phyloP scores from a whole-genome alignment of 495 filamentous ascomycete species.

The Neurospora sp. region DNA sequence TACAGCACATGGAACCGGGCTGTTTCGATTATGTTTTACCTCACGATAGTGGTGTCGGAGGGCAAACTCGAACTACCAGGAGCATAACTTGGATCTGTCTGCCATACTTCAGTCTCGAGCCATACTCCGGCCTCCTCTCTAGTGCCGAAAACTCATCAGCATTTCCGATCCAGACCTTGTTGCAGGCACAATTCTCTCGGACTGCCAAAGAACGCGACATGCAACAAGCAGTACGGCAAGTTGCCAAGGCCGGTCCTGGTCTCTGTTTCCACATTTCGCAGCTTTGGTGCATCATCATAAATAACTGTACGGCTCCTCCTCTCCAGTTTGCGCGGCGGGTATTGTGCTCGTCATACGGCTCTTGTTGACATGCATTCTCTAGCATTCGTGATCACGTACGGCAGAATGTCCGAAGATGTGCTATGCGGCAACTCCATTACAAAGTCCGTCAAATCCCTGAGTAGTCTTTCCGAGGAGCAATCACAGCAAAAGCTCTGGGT shows the following conservation, averaged over 20 bases:
- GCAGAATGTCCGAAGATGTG: constrained; percentile 10
- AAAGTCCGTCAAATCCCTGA: not conserved
- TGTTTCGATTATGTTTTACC: constrained; percentile 17
- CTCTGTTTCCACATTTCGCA: constrained; percentile 32
- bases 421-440: constrained; percentile 11
- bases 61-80: constrained; percentile 6
- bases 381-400: constrained; percentile 21
- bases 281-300: constrained; percentile 27
- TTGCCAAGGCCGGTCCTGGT: constrained; percentile 11
- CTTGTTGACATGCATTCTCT: not conserved
- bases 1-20: constrained; percentile 22
- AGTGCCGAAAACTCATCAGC: constrained; percentile 13
- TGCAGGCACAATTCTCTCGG: constrained; percentile 26
- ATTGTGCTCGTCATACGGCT: not conserved
- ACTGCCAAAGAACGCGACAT: constrained; percentile 24
- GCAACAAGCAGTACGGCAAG: constrained; percentile 29
- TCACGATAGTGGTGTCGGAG: constrained; percentile 10
- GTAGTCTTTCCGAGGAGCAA: not conserved
- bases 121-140: constrained; percentile 19
- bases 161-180: constrained; percentile 25
- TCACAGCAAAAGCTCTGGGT: constrained; percentile 1
- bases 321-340: not conserved
- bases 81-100: constrained; percentile 26
- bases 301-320: constrained; percentile 18
- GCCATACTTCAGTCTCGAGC: constrained; percentile 30